Conservation (phyloP, 129 eudicot genomes). For the Dittrichia graveolens region DNA sequence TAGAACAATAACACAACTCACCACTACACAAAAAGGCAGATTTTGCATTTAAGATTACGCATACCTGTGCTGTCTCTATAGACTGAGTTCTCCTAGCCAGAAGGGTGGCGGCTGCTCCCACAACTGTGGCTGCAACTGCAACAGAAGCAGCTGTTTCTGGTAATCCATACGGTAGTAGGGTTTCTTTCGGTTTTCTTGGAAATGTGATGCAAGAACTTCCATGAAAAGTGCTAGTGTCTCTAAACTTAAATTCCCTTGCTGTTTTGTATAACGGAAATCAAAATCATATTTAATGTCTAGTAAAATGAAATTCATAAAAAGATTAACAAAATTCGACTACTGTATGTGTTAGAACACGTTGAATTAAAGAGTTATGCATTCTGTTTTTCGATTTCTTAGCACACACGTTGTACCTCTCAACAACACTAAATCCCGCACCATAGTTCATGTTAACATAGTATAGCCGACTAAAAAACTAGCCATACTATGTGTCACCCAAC, state of each 20-base stretch:
- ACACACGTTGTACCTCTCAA: no score
- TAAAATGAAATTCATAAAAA: neutral
- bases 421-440: no score
- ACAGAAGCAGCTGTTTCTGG: conserved; percentile 92
- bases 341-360: no score
- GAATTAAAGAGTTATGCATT: no score
- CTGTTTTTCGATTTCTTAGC: no score
- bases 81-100: conserved; percentile 65
- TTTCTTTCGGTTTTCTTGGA: conserved; percentile 40
- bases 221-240: conserved; percentile 27
- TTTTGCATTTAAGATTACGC: neutral
- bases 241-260: conserved; percentile 36
- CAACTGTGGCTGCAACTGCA: conserved; percentile 87
- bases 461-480: no score
- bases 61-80: conserved; percentile 39
- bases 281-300: conserved; percentile 1
- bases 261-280: conserved; percentile 38
- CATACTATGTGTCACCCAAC: no score
- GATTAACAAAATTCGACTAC: neutral
- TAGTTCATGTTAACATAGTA: no score
- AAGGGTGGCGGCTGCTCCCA: conserved; percentile 88
- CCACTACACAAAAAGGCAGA: neutral
- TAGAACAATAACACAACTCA: neutral
- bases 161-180: conserved; percentile 42
- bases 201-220: conserved; percentile 30